Base-by-base conservation (phyloP, 768 basidiomycete genomes). In the Brasilioporus rufonigricans region DNA sequence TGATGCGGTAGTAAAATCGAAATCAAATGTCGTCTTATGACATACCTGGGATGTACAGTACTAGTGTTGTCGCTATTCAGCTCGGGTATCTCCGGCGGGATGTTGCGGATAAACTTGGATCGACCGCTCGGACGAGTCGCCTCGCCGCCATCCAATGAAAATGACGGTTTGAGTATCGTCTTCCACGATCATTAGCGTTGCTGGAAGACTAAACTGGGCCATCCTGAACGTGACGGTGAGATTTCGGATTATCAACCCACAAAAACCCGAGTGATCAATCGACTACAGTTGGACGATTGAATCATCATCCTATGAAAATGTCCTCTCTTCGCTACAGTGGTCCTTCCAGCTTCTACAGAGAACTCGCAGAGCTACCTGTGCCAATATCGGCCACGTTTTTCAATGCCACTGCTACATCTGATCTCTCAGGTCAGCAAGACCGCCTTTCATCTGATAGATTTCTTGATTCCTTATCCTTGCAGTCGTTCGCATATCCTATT, bases 401-500 rank as follows among this genome's bases (percentile, higher is more conserved):
- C 43, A 55, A 50, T n/a, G 51, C 64, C 21, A 16, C n/a, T 0
- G 1, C 33, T 29, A 45, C 60, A 49, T 52, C 61, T 16, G n/a
- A 29, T 19, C 27, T 52, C 24, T 54, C 69, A 55, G 58, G 66
- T 64, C 44, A 41, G 60, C 31, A 6, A 18, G 48, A 13, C 44
- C 21, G n/a, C 41, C 19, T 31, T 29, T 7, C 18, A 5, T 43
- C 31, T 33, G 4, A 13, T 19, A 5, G 1, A 8, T 23, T 9
- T 18, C 4, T 19, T 26, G 7, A 29, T 5, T 19, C 6, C 13
- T 32, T 19, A 11, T 27, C 23, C 9, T 44, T 24, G 5, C 46
- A 78, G 80, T 69, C 10, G 62, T 81, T 32, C 76, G 80, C 26
- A 60, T 82, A 21, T 68, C 73, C 0, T 82, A 77, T 53, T 74